A percentile compares a stretch with the other conserved stretches of the same genome.
Evolutionary conservation across 2,329 filamentous ascomycete genomes (phyloP).

Genomic region (Thermoascus crustaceus): DNA sequence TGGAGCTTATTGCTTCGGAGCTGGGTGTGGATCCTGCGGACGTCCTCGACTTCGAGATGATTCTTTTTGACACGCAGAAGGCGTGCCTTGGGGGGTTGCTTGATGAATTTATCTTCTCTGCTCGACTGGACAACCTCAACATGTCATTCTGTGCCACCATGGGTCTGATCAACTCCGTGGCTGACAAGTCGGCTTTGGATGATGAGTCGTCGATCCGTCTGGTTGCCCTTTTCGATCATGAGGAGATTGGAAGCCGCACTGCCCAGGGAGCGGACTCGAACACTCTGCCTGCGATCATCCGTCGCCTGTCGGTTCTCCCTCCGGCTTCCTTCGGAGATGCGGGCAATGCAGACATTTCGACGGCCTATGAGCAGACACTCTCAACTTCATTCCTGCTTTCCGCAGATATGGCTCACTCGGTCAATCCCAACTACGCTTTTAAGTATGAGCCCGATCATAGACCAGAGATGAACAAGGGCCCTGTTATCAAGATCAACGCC

Average conservation of each 20-base stretch:
- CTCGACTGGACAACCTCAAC: conserved; percentile 89
- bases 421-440: conserved; percentile 86
- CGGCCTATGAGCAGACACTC: conserved; percentile 88
- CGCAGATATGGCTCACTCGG: conserved; percentile 93
- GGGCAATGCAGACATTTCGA: conserved; percentile 55
- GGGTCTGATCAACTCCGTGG: conserved; percentile 73
- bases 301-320: conserved; percentile 74
- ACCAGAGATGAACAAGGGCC: conserved; percentile 92
- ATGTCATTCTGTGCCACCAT: conserved; percentile 91
- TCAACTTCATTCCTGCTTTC: conserved; percentile 88
- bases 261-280: conserved; percentile 93
- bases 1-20: conserved; percentile 76
- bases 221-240: conserved; percentile 94
- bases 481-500: conserved; percentile 96
- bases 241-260: conserved; percentile 88
- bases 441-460: conserved; percentile 91
- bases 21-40: conserved; percentile 62
- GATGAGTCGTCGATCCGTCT: conserved; percentile 76
- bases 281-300: conserved; percentile 76
- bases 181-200: conserved; percentile 56
- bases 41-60: conserved; percentile 86
- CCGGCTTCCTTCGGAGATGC: conserved; percentile 44
- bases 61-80: conserved; percentile 95
- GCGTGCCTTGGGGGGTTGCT: conserved; percentile 80
- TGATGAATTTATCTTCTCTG: conserved; percentile 91